Evolutionary conservation across 2,329 filamentous ascomycete genomes (phyloP), one percentile per base, ranked within the genome.

Genomic region (Capronia epimyces): DNA sequence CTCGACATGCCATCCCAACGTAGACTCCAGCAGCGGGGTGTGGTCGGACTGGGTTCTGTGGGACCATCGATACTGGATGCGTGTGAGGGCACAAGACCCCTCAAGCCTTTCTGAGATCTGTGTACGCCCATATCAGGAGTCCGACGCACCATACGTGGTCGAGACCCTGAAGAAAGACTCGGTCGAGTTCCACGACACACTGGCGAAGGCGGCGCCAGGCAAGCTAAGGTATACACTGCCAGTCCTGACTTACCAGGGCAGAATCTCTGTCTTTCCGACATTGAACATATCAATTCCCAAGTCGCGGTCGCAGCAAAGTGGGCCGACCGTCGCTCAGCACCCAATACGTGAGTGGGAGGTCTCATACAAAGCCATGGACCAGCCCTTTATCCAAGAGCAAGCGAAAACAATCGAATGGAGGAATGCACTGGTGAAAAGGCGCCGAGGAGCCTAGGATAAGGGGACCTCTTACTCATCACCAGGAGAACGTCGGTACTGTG

Each of bases 41-140:
- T 58, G 52, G 44, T 55, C 56, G 13, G 13, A 42, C 15, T 57
- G 54, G 54, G 20, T 54, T 8, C 42, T 58, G 9, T 59, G 56
- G 56, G 56, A 59, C 36, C 52, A 52, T 49, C 57, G 57, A 20
- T 58, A 52, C 43, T 59, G 54, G 54, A 53, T 61, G 13, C 51
- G 51, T 21, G 49, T 60, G 4, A 46, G 42, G 24, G 25, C 46
- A 10, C 31, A 42, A 34, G 40, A 46, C 48, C 18, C 20, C n/a
- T 6, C 21, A 18, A 18, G 25, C 13, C 45, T 58, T 15, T 42
- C 50, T 5, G 12, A 47, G 9, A 37, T 58, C 15, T 25, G 24
- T 16, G 18, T 61, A 40, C 55, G 57, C 27, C 29, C 52, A 22
- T 60, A 53, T 29, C 42, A 43, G 22, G 36, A 32, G 12, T 42